Base-by-base conservation (phyloP, 306 rosid species). In the Trifolium pratense region DNA sequence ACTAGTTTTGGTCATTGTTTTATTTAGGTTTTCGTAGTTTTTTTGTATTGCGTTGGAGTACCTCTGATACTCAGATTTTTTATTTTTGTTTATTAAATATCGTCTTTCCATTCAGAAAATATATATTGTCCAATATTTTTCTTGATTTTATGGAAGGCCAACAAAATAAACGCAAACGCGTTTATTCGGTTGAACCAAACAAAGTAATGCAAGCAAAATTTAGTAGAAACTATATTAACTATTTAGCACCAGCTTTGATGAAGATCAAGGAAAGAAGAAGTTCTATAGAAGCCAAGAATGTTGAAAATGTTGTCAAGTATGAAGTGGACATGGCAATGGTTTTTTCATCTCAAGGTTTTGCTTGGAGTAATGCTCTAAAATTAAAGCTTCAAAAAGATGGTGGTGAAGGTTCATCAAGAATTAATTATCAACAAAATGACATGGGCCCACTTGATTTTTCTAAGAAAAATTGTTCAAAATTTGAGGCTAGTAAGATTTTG, bases 321-420 rank as follows among this genome's bases (percentile, higher is more conserved):
- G 90, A 91, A 79, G 97, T 84, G 66, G 87, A 89, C 78, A 87
- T 80, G 97, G 97, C 97, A 26, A 69, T 91, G 88, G 97, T 80
- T 23, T 20, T 73, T 32, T 89, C 94, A 18, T 87, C 92, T 0
- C 81, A 78, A 17, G 77, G 83, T 18, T 87, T 75, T 81, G 84
- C 87, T n/a, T 91, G 97, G 97, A 89, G 86, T n/a, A 76, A 76
- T 68, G 88, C 89, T 70, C 71, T 91, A 36, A 80, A 82, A 77
- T 6, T 60, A 1, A 84, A 84, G 76, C 92, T 91, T 71, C 81
- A 71, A 42, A 55, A 18, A 36, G 46, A 42, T 25, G 56, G 37
- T 25, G 32, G 5, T 21, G 61, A 55, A 55, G 61, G 61, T 55
- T 55, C 61, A 10, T 53, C 60, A 20, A 55, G 31, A 16, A 6